Evolutionary conservation across 208 protist species (phyloP), one percentile per base, ranked within the genome.

Genomic region (Vickermania spadyakhi): DNA sequence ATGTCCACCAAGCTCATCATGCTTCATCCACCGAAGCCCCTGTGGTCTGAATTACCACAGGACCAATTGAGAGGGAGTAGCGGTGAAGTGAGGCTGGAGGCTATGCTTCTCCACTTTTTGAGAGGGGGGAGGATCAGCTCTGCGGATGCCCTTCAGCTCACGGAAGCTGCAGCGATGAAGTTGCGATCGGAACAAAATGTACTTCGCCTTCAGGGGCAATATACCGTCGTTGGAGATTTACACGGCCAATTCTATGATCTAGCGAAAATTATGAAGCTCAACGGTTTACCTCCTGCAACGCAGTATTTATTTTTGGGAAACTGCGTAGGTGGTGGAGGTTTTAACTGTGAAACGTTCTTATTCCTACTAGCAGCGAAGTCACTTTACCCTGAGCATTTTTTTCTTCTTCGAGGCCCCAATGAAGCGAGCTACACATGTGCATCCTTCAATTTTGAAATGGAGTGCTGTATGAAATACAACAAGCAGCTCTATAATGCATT

Each of bases 251-350:
- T 95, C 31, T 91, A 93, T 66, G 93, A 97, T 60, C 60, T 97
- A 18, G 67, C 81, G 7, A 91, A 96, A 62, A 78, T 97, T 31
- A 57, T 97, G 23, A 60, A 66, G 25, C 65, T 91, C 14, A 86
- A 68, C 1, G 86, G 88, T 11, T 68, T 72, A 55, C 66, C 81
- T 27, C 56, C 36, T 13, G 70, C 86, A 25, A 98, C 89, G 2
- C 97, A 98, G 60, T 99, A 98, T 64, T 69, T 99, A 0, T 99
- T 99, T 65, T 83, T 99, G 66, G 97, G 98, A 14, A 98, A 99
- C 75, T 99, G 98, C 63, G 96, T 98, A 1, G 98, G 99, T 66
- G 77, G 97, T 50, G 98, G 97, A 31, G 96, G 91, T 75, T 98
- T 98, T 70, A 91, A 81, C 1, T 75, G 99, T 21, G 98, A 99